Percentiles rank a stretch among this genome's conserved stretches.
Conservation (phyloP, 2,329 filamentous ascomycete genomes). For the Penicillium brasilianum region DNA sequence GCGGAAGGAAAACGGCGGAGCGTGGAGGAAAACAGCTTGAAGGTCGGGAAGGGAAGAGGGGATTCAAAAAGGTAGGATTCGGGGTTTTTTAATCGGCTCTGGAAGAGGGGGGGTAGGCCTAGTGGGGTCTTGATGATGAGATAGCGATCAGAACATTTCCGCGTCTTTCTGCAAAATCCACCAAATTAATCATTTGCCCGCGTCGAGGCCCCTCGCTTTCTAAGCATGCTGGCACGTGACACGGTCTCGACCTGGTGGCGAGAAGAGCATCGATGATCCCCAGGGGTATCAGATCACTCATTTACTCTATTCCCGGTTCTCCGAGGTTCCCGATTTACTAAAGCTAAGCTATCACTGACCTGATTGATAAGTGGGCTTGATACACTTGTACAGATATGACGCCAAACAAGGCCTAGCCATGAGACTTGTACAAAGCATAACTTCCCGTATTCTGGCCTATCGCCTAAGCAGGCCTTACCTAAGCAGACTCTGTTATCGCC, state of each 20-base stretch:
- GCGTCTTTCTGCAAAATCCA: conserved; percentile 14
- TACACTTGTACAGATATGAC: not conserved
- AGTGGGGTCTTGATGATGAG: conserved; percentile 29
- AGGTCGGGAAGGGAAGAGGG: conserved; percentile 48
- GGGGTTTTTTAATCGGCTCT: conserved; percentile 15
- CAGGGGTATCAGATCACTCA: not conserved
- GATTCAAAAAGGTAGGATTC: conserved; percentile 16
- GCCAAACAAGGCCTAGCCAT: not conserved
- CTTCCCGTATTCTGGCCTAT: no score
- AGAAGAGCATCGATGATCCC: not conserved
- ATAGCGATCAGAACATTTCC: conserved; percentile 15
- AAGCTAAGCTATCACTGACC: not conserved
- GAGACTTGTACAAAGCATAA: not conserved
- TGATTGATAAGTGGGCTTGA: not conserved
- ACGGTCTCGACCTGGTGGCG: conserved; percentile 18
- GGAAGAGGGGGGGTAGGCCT: conserved; percentile 15
- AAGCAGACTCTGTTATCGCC: not conserved
- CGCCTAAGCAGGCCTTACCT: not conserved
- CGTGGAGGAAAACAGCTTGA: conserved; percentile 90
- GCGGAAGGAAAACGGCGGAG: conserved; percentile 69
- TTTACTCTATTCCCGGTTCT: not conserved
- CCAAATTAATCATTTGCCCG: conserved; percentile 30
- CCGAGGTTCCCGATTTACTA: not conserved
- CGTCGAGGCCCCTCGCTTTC: conserved; percentile 32
- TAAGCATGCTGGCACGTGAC: conserved; percentile 27